Evolutionary conservation across 1,284 basidiomycete species (phyloP), one percentile per base, ranked within the genome.

Genomic region (Takashimella koratensis): DNA sequence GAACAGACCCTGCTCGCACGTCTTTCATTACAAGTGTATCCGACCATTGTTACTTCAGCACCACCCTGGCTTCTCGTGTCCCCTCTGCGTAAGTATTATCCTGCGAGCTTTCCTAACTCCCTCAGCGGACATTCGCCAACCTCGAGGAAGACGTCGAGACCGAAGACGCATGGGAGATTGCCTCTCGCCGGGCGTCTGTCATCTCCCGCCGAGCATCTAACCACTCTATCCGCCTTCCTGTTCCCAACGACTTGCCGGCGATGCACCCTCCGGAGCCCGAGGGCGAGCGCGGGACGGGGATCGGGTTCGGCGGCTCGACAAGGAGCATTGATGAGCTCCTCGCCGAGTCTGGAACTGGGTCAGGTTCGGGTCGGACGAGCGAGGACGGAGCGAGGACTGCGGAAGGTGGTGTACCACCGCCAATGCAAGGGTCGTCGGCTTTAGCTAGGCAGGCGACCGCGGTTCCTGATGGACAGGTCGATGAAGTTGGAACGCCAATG

Each of bases 11-110:
- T 94, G 91, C 74, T 95, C 91, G 5, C 95, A 98, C 76, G 87
- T 94, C 49, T 97, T 96, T 80, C 95, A 97, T 77, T 98, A 90
- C 83, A 98, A 98, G 76, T 98, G 96, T 76, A 95, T 98, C 62
- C 84, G 92, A 0, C 94, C 93, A 0, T 80, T 98, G 16, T 81
- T 98, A 43, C 83, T 88, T 63, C 64, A 82, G 36, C 93, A 98
- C 75, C 85, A 95, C 65, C 91, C 95, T 0, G 89, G 90, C 3
- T 98, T 98, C 77, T 90, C 86, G 5, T 98, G 95, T 66, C 96
- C 95, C 0, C 83, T 98, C 6, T 98, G 95, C 75, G 75, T 76
- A 53, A 60, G 73, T 70, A 16, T 8, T 8, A 36, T 36, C 16
- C 16, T 8, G 30, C 30, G 16, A 16, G 16, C 16, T 36, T 36